Conservation (phyloP, 202 grass and related monocot genomes). For the Zizania palustris region DNA sequence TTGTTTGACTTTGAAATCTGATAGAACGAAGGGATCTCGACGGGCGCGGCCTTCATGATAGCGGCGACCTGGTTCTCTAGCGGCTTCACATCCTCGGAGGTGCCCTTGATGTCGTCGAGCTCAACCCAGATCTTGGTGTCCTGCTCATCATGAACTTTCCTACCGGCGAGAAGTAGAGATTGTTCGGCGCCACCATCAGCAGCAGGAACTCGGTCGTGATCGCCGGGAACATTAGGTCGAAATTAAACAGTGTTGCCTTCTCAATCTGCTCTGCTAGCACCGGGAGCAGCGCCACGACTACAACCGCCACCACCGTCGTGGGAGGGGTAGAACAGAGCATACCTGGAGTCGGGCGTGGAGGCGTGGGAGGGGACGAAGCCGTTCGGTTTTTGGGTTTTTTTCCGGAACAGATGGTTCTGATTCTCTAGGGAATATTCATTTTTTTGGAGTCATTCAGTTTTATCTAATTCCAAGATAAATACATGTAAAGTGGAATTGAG, state of each 20-base stretch:
- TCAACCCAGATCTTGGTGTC: conserved; percentile 85
- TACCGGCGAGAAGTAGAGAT: conserved; percentile 89
- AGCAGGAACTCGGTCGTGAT: conserved; percentile 91
- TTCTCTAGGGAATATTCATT: too few relatives aligned
- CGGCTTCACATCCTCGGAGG: conserved; percentile 84
- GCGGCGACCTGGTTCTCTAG: conserved; percentile 82
- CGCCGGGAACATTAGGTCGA: conserved; percentile 83
- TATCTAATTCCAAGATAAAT: too few relatives aligned
- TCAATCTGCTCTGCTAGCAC: conserved; percentile 92
- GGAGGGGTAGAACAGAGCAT: too few relatives aligned
- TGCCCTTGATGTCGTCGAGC: conserved; percentile 88
- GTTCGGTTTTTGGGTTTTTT: too few relatives aligned
- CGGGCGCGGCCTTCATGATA: conserved; percentile 78
- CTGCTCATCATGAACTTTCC: conserved; percentile 95
- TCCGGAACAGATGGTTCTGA: too few relatives aligned
- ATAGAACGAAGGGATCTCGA: too few relatives aligned
- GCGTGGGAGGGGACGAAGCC: too few relatives aligned
- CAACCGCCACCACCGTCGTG: conserved; percentile 52
- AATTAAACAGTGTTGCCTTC: conserved; percentile 91
- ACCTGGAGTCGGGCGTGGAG: too few relatives aligned
- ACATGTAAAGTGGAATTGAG: too few relatives aligned
- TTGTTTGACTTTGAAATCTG: too few relatives aligned
- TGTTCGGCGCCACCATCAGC: conserved; percentile 96
- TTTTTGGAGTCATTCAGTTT: too few relatives aligned
- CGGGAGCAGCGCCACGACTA: conserved; percentile 54